phyloP scores from a whole-genome alignment of 2,329 filamentous ascomycete species.

The Xylaria sp. region DNA sequence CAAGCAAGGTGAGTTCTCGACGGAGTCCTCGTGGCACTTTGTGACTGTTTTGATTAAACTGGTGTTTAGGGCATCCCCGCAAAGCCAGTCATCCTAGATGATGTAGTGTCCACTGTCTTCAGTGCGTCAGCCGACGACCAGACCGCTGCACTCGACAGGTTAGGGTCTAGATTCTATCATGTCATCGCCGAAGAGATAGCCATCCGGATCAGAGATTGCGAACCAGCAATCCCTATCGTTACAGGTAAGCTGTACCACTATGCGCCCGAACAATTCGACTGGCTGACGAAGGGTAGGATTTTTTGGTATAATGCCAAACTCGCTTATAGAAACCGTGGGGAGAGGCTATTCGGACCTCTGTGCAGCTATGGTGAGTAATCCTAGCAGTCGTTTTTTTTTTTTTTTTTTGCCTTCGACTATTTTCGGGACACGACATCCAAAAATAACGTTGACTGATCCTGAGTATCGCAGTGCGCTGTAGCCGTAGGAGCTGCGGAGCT shows the following conservation, averaged over 20 bases:
- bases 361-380: constrained; percentile 62
- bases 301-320: constrained; percentile 75
- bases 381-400: not conserved
- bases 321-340: constrained; percentile 72
- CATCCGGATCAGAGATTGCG: constrained; percentile 42
- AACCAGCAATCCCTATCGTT: constrained; percentile 45
- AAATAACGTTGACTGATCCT: not conserved
- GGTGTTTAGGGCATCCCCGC: constrained; percentile 42
- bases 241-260: constrained; percentile 39
- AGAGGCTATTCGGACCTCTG: constrained; percentile 79
- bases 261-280: not conserved
- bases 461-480: constrained; percentile 62
- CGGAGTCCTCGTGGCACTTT: not conserved
- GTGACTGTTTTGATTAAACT: constrained; percentile 21
- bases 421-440: not conserved
- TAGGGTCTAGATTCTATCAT: constrained; percentile 46
- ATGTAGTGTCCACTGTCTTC: constrained; percentile 46
- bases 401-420: not conserved
- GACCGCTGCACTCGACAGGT: constrained; percentile 41
- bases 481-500: constrained; percentile 71
- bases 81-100: constrained; percentile 45
- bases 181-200: constrained; percentile 45
- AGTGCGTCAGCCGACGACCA: constrained; percentile 44
- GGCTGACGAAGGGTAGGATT: constrained; percentile 63
- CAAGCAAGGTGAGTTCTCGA: constrained; percentile 43